Base-by-base conservation (phyloP, 2,329 filamentous ascomycete genomes). In the Elsinoe perseae region DNA sequence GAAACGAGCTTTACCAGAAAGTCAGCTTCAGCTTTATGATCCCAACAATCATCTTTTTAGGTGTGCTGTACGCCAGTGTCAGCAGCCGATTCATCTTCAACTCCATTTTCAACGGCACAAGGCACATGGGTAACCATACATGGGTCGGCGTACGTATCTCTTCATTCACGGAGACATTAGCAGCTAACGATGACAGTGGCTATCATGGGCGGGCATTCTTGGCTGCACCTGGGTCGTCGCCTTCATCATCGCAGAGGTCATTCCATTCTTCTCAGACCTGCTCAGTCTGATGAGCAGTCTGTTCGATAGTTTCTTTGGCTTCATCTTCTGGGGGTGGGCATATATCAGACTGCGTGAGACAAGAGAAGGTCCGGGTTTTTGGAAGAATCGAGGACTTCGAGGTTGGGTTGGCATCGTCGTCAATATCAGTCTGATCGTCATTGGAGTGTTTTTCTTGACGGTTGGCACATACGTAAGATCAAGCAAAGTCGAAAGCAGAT, bases 1-100 rank as follows among this genome's bases (percentile, higher is more conserved):
- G 86, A 40, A 81, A 87, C 46, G 76, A 81, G 18, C 61, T 85
- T 1, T 93, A 85, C 74, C 90, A 93, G 74, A 95, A 95, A 75
- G 79, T 93, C 1, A 81, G 88, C 0, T 96, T 95, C 72, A 90
- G 86, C 10, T 95, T 96, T 75, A 95, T 95, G 90, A 86, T 96
- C 28, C 91, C 91, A 0, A 96, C 91, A 0, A 79, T 96, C 61
- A 89, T 96, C 66, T 96, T 96, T 75, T 73, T 96, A 3, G 91
- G 91, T 6, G 89, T 95, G 0, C 72, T 96, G 16, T 96, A 96
- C 68, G 90, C 91, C 12, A 93, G 88, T 0, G 89, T 96, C 1
- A 91, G 89, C 3, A 86, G 87, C 0, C 86, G 91, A 27, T 95
- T 96, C 73, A 76, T 96, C 65, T 95, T 95, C 75, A 95, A 95